Conservation (phyloP, 257 asterid species). For the Thymus quinquecostatus region DNA sequence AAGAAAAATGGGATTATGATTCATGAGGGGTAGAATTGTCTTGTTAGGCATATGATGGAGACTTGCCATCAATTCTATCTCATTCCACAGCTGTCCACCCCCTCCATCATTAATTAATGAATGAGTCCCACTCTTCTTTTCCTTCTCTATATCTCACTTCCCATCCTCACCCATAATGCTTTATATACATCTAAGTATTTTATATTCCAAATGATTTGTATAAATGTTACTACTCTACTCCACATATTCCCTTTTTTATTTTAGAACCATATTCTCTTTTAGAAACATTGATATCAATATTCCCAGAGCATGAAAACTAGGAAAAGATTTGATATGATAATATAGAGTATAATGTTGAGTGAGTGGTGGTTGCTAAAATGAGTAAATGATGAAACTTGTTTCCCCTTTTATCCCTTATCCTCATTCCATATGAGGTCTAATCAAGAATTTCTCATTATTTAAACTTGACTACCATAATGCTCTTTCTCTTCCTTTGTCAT, state of each 20-base stretch:
- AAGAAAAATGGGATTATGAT: neutral
- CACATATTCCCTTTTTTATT: neutral
- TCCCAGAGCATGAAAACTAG: neutral
- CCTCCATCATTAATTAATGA: constrained; percentile 37
- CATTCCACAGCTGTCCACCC: constrained; percentile 43
- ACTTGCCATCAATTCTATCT: constrained; percentile 36
- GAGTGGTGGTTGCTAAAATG: constrained; percentile 13
- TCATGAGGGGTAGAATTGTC: constrained; percentile 25
- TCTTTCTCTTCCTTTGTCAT: constrained; percentile 33
- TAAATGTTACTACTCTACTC: neutral
- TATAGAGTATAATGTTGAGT: neutral
- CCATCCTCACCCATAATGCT: constrained; percentile 31
- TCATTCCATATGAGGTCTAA: constrained; percentile 24
- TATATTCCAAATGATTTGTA: neutral
- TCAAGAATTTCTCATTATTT: constrained; percentile 22
- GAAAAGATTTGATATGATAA: neutral
- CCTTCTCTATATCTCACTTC: constrained; percentile 14
- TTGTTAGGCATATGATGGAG: constrained; percentile 35
- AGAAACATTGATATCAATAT: neutral
- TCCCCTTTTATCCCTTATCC: constrained; percentile 30
- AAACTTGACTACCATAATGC: constrained; percentile 27
- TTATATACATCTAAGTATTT: neutral
- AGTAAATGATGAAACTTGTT: constrained; percentile 1
- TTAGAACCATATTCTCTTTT: neutral
- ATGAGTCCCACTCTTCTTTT: constrained; percentile 34